phyloP scores from a whole-genome alignment of 108 stramenopile species.

The Aurantiochytrium sp. region DNA sequence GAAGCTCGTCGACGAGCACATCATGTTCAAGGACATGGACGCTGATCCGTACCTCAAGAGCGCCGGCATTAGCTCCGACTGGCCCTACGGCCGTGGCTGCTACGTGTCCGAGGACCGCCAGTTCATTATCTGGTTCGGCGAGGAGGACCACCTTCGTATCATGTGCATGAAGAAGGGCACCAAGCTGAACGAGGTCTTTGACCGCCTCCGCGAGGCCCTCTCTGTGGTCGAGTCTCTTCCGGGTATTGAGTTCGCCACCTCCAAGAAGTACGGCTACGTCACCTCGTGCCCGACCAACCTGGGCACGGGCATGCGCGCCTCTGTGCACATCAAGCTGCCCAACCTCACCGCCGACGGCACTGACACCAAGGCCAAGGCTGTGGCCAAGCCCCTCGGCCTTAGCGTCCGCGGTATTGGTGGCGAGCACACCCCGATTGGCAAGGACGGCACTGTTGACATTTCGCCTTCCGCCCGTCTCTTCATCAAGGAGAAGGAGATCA shows the following conservation, averaged over 20 bases:
- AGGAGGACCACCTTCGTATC: conserved; percentile 60
- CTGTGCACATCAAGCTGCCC: conserved; percentile 64
- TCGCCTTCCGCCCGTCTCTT: conserved; percentile 55
- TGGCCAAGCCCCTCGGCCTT: conserved; percentile 56
- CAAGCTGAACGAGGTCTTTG: conserved; percentile 50
- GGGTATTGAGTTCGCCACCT: conserved; percentile 48
- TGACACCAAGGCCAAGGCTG: conserved; percentile 53
- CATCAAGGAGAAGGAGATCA: conserved; percentile 56
- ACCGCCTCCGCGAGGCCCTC: conserved; percentile 45
- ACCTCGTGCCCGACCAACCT: conserved; percentile 66
- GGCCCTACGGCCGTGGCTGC: conserved; percentile 60
- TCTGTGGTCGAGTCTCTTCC: conserved; percentile 41
- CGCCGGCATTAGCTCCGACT: conserved; percentile 51
- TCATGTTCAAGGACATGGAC: conserved; percentile 50
- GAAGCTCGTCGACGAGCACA: conserved; percentile 43
- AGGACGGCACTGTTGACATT: conserved; percentile 58
- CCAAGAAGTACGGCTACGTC: conserved; percentile 53
- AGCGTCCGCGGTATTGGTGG: conserved; percentile 59
- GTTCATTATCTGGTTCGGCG: conserved; percentile 61
- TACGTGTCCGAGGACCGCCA: conserved; percentile 54
- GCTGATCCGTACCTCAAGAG: conserved; percentile 53
- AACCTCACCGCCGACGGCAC: conserved; percentile 58
- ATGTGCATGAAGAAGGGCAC: conserved; percentile 61
- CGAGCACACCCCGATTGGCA: conserved; percentile 61
- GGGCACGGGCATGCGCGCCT: conserved; percentile 67